Evolutionary conservation across 164 flowering plant species (phyloP), one percentile per base, ranked within the genome.

Genomic region (Euptelea pleiosperma): DNA sequence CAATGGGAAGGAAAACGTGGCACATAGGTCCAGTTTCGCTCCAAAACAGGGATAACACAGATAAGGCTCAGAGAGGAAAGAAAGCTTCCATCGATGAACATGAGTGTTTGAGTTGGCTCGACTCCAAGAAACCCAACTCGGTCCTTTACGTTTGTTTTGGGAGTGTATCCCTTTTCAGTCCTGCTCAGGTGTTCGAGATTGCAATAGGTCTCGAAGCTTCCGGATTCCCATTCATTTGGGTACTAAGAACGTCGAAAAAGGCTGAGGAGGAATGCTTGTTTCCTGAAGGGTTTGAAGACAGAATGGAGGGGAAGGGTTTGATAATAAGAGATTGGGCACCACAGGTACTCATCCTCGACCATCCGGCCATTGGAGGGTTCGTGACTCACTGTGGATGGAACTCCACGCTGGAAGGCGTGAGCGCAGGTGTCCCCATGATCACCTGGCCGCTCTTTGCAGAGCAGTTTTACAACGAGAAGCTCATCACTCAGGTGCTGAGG

Each of bases 361-460:
- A 77, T 41, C 45, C 48, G 11, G 63, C 81, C 0, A 30, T 66
- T 8, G 81, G 76, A 35, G 81, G 61, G 2, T 75, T 75, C 44
- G 46, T 71, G 62, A 68, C 78, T 24, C 75, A 68, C 21, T 42
- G 50, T 12, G 49, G 49, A 6, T 54, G 57, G 57, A 54, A 80
- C 46, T 80, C 84, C 4, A 71, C 74, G 0, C 44, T 79, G 0
- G 87, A 79, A 69, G 82, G 74, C 0, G 21, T 76, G 1, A 24
- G 46, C 21, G 69, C 75, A 0, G 81, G 84, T 0, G 62, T 77
- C 24, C 84, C 84, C 0, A 50, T 82, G 73, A 35, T 75, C 7
- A 77, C 86, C 0, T 82, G 86, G 69, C 86, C 83, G 0, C 2
- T 75, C 36, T 77, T 79, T 45, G 86, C 77, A 0, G 86, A 82